Conservation (phyloP, 805 yeast genomes). For the Candida silvatica region DNA sequence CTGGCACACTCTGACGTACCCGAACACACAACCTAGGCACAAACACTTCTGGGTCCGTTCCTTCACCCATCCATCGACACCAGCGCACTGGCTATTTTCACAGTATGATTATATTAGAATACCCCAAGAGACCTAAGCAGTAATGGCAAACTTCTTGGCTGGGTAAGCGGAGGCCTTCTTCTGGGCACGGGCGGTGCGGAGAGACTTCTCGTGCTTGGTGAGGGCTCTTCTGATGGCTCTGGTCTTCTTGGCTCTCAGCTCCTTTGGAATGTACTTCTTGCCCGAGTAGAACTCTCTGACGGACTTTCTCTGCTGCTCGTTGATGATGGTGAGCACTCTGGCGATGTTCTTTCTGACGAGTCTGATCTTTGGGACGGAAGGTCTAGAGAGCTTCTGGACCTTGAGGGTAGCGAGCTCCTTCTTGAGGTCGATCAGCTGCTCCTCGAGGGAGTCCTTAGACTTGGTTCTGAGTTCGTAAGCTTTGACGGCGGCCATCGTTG, state of each 20-base stretch:
- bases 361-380: slow-evolving; percentile 93
- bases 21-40: too few species aligned
- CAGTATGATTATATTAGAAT: slow-evolving; percentile 3
- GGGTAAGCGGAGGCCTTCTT: slow-evolving; percentile 96
- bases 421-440: slow-evolving; percentile 91
- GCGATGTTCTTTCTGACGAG: slow-evolving; percentile 98
- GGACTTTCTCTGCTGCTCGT: slow-evolving; percentile 91
- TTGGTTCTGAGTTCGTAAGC: slow-evolving; percentile 95
- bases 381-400: slow-evolving; percentile 90
- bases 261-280: slow-evolving; percentile 96
- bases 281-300: slow-evolving; percentile 93
- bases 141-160: slow-evolving; percentile 96
- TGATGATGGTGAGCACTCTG: slow-evolving; percentile 93
- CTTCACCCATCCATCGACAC: too few species aligned
- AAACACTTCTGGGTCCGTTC: too few species aligned
- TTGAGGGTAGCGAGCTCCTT: slow-evolving; percentile 92
- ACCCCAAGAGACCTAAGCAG: slow-evolving; percentile 57
- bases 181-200: slow-evolving; percentile 79
- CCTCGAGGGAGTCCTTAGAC: slow-evolving; percentile 94
- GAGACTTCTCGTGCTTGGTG: slow-evolving; percentile 76
- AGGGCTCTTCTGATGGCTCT: slow-evolving; percentile 98
- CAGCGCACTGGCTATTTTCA: too few species aligned
- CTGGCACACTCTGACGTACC: too few species aligned
- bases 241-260: slow-evolving; percentile 98
- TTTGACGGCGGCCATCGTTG: slow-evolving; percentile 87